Base-by-base conservation (phyloP, 2,329 filamentous ascomycete species). In the Lithohypha guttulata region DNA sequence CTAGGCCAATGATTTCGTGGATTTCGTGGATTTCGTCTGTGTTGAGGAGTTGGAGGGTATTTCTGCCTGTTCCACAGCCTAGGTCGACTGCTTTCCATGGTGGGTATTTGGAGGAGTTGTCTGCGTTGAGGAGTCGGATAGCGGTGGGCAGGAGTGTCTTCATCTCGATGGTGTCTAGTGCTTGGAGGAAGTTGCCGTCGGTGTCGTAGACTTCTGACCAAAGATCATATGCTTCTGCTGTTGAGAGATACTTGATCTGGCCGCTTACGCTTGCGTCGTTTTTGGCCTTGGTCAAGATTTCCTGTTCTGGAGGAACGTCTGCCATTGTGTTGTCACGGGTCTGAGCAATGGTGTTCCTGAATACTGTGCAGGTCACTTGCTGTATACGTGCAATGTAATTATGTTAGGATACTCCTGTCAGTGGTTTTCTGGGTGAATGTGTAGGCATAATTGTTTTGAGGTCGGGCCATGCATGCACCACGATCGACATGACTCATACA, bases 101-200 rank as follows among this genome's bases (percentile, higher is more conserved):
- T 43, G 31, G 21, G 26, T 23, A 8, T 31, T 31, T 9, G 19
- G 3, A 4, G 6, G 11, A 3, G 17, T 13, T n/a, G n/a, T 17
- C 20, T 6, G 18, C 25, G 4, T 46, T 31, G 6, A 63, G 51
- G 8, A 54, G 51, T 2, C 50, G 42, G 3, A 76, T 49, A 30
- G 75, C 68, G 1, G 53, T 46, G 0, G 71, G 69, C 1, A 81
- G 63, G 0, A 77, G 53, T 1, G 52, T 51, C 10, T 57, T 52
- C 49, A 81, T 65, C 51, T 78, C 69, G 10, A 68, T 46, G 26
- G 73, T 70, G 53, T 82, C 78, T 13, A 80, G 65, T 1, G 69
- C 66, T 59, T 81, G 77, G 1, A 82, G 64, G 54, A 80, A 76
- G 53, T 81, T 81, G 21, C 71, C 72, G 46, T 81, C 76, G 21